Base-by-base conservation (phyloP, 495 filamentous ascomycete species). In the Cairneyella variabilis region DNA sequence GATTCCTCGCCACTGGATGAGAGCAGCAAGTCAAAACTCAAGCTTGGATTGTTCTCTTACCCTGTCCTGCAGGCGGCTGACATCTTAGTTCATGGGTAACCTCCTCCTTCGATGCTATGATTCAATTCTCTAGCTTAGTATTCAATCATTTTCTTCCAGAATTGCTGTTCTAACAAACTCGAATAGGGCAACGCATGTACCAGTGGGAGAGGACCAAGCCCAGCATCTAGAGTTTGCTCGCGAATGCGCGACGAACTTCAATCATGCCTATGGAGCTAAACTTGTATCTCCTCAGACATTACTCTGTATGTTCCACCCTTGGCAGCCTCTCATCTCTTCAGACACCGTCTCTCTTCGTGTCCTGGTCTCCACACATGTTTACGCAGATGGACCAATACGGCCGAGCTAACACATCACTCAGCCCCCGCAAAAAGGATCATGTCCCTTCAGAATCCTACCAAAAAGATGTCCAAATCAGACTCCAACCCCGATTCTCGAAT, bases 401-500 rank as follows among this genome's bases (percentile, higher is more conserved):
- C 32, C 11, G 10, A 20, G 44, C 11, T 48, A 26, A 44, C 39
- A 46, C 56, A n/a, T n/a, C 38, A 32, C 12, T 32, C 26, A 88
- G 84, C 86, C 42, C 84, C 89, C 25, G 82, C 85, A 20, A 89
- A 84, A 53, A 79, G 95, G 57, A 76, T 98, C 44, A 96, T 96
- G 91, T 96, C 90, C 14, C 81, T 98, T 26, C 80, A 76, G 27
- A 67, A 89, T 14, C 91, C 93, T 1, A 58, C 58, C 2, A 62
- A 76, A 21, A 98, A 98, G 60, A 98, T 98, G 93, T 95, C 89
- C 41, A 98, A 98, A 68, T 96, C 90, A 3, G 78, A 90, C 60
- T 53, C 68, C 3, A 48, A 68, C 1, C 68, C 72, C n/a, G 72
- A 71, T 17, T 95, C 90, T 11, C 75, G 88, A 22, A 93, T 98